Conservation (phyloP, 2,329 filamentous ascomycete species). For the Paecilomyces formosus region DNA sequence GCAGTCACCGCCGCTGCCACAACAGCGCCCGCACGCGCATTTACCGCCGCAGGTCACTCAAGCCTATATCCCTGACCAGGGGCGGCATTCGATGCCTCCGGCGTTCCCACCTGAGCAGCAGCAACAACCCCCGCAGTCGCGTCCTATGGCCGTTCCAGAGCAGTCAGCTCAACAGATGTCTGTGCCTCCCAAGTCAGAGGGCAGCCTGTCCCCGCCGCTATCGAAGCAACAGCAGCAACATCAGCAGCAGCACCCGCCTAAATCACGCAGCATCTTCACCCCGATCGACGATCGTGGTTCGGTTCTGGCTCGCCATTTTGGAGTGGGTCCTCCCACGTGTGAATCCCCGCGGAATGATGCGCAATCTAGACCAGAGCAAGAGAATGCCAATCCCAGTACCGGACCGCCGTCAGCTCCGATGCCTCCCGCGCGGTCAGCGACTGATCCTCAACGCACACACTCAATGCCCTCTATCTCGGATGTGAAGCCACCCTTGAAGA, state of each 20-base stretch:
- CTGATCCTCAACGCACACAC: conserved; percentile 39
- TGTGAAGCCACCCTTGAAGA: conserved; percentile 65
- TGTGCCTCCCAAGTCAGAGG: conserved; percentile 31
- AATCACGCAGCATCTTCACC: conserved; percentile 90
- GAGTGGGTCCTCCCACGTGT: conserved; percentile 53
- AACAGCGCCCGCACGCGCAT: conserved; percentile 30
- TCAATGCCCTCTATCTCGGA: conserved; percentile 60
- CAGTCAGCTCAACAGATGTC: conserved; percentile 48
- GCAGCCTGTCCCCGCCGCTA: conserved; percentile 35
- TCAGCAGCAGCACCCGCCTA: conserved; percentile 58
- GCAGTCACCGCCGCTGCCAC: conserved; percentile 19
- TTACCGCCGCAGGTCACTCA: conserved; percentile 51
- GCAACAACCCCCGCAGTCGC: conserved; percentile 46
- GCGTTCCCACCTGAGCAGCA: conserved; percentile 56
- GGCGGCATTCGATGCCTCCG: conserved; percentile 65
- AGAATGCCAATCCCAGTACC: conserved; percentile 48
- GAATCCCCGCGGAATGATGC: conserved; percentile 39
- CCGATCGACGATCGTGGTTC: conserved; percentile 91
- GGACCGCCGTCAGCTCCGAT: conserved; percentile 51
- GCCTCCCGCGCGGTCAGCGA: conserved; percentile 43
- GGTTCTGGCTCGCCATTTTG: conserved; percentile 76
- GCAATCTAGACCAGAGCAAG: conserved; percentile 26
- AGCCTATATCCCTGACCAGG: conserved; percentile 68
- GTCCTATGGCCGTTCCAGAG: conserved; percentile 53
- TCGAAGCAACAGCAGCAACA: conserved; percentile 53